Base-by-base conservation (phyloP, 2,329 filamentous ascomycete genomes). In the Sarocladium oryzae region DNA sequence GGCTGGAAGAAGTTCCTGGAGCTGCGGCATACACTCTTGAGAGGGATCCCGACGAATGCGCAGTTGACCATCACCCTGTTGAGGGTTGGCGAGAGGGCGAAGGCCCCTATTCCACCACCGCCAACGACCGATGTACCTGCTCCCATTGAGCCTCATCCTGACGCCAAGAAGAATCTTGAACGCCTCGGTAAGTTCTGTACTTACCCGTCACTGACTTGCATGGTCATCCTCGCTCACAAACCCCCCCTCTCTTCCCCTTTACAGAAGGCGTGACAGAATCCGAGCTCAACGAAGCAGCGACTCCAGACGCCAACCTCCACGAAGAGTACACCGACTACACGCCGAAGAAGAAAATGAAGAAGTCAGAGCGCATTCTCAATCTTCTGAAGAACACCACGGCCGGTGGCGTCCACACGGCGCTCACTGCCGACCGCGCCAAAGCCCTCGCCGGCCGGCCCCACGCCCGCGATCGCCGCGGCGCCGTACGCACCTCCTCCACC, bases 41-140 rank as follows among this genome's bases (percentile, higher is more conserved):
- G 86, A 61, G 88, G 88, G 2, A 84, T 93, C 0, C 89, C 89
- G 1, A 95, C 89, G 2, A 93, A 95, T 62, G 88, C 88, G 3
- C 89, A 95, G 61, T 78, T 95, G 16, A 84, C 88, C 0, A 71
- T 95, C 24, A 95, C 89, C 0, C 75, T 95, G 1, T 79, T 95
- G 10, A 85, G 89, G 4, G 82, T 92, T 26, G 89, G 88, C 36
- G 89, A 95, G 67, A 81, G 80, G 10, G 91, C 91, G 67, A 86
- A 87, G 57, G 84, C 87, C 0, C 89, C 89, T 0, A 67, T 95
- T 0, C 88, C 88, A 0, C 83, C 79, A 0, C 76, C 77, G 0
- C 74, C 74, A 0, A 56, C 60, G 0, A 63, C 66, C 2, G 60
- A 63, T 18, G 59, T 61, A 0, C 63, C 68, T 0, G 71, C 74